Evolutionary conservation across 2,329 filamentous ascomycete genomes (phyloP).

Genomic region (Beauveria rudraprayagi): DNA sequence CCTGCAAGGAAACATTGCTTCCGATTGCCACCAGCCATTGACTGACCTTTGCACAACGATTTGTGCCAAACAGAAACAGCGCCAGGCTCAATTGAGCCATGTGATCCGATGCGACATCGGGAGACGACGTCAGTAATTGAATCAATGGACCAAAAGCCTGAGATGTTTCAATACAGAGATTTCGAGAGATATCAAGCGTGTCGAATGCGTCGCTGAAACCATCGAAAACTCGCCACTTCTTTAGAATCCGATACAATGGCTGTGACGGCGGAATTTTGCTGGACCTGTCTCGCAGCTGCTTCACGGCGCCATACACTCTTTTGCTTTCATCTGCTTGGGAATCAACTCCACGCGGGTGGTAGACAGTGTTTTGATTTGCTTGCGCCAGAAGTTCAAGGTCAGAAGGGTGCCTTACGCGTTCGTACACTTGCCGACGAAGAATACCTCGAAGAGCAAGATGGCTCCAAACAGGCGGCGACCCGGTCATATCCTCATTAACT

Average conservation of each 20-base stretch:
- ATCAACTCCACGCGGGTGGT: neutral
- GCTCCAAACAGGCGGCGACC: neutral
- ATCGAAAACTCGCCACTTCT: neutral
- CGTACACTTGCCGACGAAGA: constrained; percentile 20
- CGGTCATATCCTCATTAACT: neutral
- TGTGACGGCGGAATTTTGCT: neutral
- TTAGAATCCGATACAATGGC: neutral
- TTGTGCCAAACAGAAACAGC: neutral
- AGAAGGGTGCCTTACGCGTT: constrained; percentile 12
- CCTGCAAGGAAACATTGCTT: neutral
- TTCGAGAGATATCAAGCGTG: neutral
- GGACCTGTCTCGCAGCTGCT: neutral
- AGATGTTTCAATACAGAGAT: neutral
- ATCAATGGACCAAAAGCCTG: neutral
- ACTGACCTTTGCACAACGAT: neutral
- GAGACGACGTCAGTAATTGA: neutral
- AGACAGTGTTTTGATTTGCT: neutral
- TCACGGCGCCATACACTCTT: neutral
- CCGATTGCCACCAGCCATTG: neutral
- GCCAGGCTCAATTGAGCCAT: neutral
- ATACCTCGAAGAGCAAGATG: constrained; percentile 9
- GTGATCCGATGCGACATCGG: neutral
- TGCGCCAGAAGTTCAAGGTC: neutral
- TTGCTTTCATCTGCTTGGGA: neutral
- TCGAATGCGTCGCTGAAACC: neutral